A percentile compares a stretch with the other conserved stretches of the same genome.
phyloP scores from a whole-genome alignment of 306 rosid species.

The Acmispon strigosus region DNA sequence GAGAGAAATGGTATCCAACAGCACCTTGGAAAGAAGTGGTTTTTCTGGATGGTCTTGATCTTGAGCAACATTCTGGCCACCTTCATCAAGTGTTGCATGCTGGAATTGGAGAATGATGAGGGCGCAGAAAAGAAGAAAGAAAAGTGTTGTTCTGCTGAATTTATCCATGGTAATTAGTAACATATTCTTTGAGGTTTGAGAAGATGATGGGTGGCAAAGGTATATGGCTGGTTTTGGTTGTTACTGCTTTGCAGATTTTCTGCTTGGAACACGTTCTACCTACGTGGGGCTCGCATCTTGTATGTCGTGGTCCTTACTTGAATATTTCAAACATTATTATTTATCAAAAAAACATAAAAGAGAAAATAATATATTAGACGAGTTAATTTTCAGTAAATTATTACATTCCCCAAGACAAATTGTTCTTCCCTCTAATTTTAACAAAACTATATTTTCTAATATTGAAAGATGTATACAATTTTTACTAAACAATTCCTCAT shows the following conservation, averaged over 20 bases:
- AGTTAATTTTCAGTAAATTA: neutral
- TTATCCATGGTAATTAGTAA: constrained; percentile 33
- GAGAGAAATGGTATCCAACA: constrained; percentile 34
- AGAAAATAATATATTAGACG: neutral
- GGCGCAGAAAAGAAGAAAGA: constrained; percentile 32
- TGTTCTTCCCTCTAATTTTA: no score
- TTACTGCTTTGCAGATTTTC: neutral
- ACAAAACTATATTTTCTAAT: neutral
- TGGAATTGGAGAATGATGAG: constrained; percentile 31
- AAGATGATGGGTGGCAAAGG: neutral
- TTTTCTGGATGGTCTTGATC: constrained; percentile 21
- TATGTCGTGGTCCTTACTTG: constrained; percentile 36
- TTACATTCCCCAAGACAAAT: neutral
- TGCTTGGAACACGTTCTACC: constrained; percentile 12
- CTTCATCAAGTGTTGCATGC: constrained; percentile 24
- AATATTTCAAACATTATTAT: constrained; percentile 35
- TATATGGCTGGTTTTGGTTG: neutral
- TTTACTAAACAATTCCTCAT: no score
- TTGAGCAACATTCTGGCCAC: constrained; percentile 24
- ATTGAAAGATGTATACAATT: no score
- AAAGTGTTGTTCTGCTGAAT: constrained; percentile 27
- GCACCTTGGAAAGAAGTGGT: constrained; percentile 22
- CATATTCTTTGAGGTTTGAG: neutral
- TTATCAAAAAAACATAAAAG: neutral
- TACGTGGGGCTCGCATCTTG: constrained; percentile 38